Evolutionary conservation across 306 rosid genomes (phyloP).

Genomic region (Myrica gale): DNA sequence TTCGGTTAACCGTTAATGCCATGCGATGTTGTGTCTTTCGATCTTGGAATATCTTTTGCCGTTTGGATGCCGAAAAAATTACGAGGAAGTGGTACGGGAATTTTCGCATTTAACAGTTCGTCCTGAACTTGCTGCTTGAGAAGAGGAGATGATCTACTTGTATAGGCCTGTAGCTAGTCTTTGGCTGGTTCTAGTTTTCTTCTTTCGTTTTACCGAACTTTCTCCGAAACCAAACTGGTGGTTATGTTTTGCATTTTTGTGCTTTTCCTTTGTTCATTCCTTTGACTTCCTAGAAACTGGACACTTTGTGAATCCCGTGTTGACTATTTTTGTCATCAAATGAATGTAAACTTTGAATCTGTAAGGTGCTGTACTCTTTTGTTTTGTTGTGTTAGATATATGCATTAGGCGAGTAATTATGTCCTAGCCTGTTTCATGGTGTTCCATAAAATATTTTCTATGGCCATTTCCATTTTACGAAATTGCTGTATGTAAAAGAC

Average conservation of each 20-base stretch:
- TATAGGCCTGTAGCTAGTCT: background rate
- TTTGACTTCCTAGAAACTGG: background rate
- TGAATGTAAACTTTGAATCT: background rate
- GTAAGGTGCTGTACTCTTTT: too few species aligned
- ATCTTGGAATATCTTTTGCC: background rate
- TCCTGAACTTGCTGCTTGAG: background rate
- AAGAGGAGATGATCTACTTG: background rate
- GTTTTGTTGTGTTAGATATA: too few species aligned
- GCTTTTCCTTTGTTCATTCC: background rate
- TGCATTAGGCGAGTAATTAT: too few species aligned
- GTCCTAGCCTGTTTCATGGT: too few species aligned
- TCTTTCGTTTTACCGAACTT: background rate
- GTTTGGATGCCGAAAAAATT: slow-evolving; percentile 19
- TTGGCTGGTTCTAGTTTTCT: background rate
- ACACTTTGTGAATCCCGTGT: background rate
- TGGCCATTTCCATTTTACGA: background rate
- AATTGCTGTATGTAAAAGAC: background rate
- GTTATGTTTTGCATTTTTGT: background rate
- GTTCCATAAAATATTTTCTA: too few species aligned
- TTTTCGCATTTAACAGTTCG: background rate
- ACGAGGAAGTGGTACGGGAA: background rate
- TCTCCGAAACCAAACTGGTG: background rate
- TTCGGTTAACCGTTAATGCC: background rate
- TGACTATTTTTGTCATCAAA: background rate
- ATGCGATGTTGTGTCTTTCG: background rate